Evolutionary conservation across 1,139 yeast genomes (phyloP).

Genomic region (Zygotorulaspora mrakii): DNA sequence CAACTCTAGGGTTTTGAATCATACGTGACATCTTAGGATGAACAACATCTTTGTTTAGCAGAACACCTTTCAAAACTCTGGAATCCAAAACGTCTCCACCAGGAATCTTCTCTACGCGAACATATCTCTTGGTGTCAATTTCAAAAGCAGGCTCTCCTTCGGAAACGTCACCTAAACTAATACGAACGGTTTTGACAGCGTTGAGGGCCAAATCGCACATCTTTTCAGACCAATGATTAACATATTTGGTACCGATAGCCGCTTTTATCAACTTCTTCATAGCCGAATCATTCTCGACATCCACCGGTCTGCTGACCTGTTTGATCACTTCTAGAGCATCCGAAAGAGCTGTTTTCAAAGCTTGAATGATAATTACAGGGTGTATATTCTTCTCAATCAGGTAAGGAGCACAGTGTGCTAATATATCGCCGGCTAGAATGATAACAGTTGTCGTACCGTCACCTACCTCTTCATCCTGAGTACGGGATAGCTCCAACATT

Average conservation of each 20-base stretch:
- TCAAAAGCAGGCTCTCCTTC: conserved; percentile 48
- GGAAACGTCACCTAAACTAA: conserved; percentile 59
- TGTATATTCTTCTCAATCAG: conserved; percentile 87
- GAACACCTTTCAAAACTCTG: conserved; percentile 82
- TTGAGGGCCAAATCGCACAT: conserved; percentile 87
- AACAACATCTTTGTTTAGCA: conserved; percentile 93
- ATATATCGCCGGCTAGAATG: conserved; percentile 90
- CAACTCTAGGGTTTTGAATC: conserved; percentile 83
- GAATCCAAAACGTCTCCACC: conserved; percentile 96
- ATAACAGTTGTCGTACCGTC: conserved; percentile 98
- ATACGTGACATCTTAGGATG: conserved; percentile 95
- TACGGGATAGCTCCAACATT: conserved; percentile 94
- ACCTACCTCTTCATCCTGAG: conserved; percentile 99
- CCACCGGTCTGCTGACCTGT: conserved; percentile 80
- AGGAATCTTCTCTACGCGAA: conserved; percentile 90
- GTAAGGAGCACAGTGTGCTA: conserved; percentile 93
- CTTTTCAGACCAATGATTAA: conserved; percentile 82
- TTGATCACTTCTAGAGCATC: conserved; percentile 90
- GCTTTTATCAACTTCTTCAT: conserved; percentile 85
- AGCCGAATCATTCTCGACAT: conserved; percentile 75
- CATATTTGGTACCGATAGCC: conserved; percentile 93
- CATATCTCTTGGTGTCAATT: conserved; percentile 90
- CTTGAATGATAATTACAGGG: conserved; percentile 93
- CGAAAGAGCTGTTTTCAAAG: conserved; percentile 82
- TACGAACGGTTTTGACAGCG: conserved; percentile 81